Evolutionary conservation across 805 yeast species (phyloP).

Genomic region (Nakazawaea populi): DNA sequence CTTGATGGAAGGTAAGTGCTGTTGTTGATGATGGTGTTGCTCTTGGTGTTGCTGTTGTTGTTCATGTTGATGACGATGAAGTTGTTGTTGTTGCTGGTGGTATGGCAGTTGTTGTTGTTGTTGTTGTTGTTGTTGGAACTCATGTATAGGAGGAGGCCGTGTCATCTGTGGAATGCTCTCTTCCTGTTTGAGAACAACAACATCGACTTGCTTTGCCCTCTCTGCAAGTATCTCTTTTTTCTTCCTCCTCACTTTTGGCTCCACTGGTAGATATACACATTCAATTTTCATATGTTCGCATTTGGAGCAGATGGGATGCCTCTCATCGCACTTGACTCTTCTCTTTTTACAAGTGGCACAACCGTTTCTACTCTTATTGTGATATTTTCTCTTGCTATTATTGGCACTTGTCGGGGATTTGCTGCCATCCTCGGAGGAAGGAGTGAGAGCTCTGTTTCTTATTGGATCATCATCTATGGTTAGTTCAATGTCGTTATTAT

Average conservation of each 20-base stretch:
- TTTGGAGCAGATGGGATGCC: constrained; percentile 71
- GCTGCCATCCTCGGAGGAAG: constrained; percentile 4
- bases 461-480: not conserved
- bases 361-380: constrained; percentile 83
- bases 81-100: constrained; percentile 13
- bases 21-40: constrained; percentile 5
- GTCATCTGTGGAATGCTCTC: too few species aligned
- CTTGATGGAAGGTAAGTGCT: constrained; percentile 8
- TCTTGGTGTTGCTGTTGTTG: constrained; percentile 12
- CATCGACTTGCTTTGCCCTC: not conserved
- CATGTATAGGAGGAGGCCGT: not conserved
- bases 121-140: constrained; percentile 16
- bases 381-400: constrained; percentile 69
- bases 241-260: constrained; percentile 10
- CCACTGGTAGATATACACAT: constrained; percentile 49
- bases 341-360: constrained; percentile 86
- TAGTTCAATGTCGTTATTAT: too few species aligned
- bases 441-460: not conserved
- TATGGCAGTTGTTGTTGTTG: constrained; percentile 14
- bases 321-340: constrained; percentile 90
- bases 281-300: constrained; percentile 74
- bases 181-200: too few species aligned
- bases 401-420: constrained; percentile 1
- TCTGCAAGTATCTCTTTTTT: constrained; percentile 11
- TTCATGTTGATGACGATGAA: constrained; percentile 3